A percentile compares a stretch with the other conserved stretches of the same genome.
These are phyloP conservation scores for Termitomyces sp. DNA, from an alignment of 768 basidiomycete genomes.

Conservation along the genomic window DNA sequence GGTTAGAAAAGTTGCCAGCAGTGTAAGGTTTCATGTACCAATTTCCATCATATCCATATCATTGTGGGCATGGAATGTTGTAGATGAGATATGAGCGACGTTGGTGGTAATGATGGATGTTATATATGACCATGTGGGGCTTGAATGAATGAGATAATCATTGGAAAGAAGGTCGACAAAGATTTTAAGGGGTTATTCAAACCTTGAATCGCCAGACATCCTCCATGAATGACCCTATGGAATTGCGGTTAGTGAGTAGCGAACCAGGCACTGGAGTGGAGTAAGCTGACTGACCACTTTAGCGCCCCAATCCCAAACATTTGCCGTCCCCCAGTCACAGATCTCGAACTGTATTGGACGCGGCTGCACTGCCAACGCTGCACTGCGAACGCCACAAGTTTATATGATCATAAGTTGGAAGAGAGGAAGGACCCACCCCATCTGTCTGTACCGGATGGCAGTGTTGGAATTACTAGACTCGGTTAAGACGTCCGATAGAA, in stretches of 20 bases:
- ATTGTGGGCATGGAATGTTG: conserved; percentile 46
- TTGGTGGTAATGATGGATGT: conserved; percentile 39
- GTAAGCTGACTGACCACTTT: conserved; percentile 32
- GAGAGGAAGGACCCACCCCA: conserved; percentile 34
- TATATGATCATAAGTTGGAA: background rate
- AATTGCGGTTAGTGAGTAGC: background rate
- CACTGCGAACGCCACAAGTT: conserved; percentile 20
- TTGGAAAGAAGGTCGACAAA: background rate
- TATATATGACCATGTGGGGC: conserved; percentile 41
- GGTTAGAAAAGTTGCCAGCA: background rate
- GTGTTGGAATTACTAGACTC: conserved; percentile 46
- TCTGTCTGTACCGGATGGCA: conserved; percentile 50
- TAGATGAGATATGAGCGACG: conserved; percentile 32
- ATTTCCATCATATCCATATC: conserved; percentile 61
- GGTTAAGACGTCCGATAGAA: background rate
- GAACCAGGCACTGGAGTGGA: background rate
- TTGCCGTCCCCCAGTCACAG: conserved; percentile 50
- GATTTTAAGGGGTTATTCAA: background rate
- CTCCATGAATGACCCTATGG: conserved; percentile 49
- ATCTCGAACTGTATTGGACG: conserved; percentile 44
- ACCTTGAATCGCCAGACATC: conserved; percentile 44
- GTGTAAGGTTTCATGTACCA: conserved; percentile 13
- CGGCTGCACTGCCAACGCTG: conserved; percentile 37
- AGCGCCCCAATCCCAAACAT: conserved; percentile 58
- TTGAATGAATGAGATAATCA: conserved; percentile 7